Conservation (phyloP, 2,329 filamentous ascomycete species). For the Ascochyta viciae-villosae region DNA sequence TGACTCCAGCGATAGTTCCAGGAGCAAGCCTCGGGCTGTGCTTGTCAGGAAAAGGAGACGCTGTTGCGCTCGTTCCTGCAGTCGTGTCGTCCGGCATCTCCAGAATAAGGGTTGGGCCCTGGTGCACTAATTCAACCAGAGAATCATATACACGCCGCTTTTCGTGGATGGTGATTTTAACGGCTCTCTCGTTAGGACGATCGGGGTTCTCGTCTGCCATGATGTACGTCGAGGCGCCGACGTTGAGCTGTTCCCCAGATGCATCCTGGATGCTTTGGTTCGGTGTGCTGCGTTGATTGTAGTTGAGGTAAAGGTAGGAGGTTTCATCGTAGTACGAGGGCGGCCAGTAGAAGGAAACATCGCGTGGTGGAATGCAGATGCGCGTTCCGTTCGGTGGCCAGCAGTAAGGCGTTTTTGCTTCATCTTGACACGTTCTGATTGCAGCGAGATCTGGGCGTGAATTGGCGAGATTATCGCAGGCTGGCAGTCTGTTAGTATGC, state of each 20-base stretch:
- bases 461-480: slow-evolving; percentile 4
- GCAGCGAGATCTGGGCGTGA: neutral
- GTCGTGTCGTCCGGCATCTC: neutral
- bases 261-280: too few species aligned
- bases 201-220: slow-evolving; percentile 8
- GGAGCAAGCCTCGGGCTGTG: neutral
- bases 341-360: slow-evolving; percentile 22
- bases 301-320: slow-evolving; percentile 14
- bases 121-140: slow-evolving; percentile 3
- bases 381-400: slow-evolving; percentile 28
- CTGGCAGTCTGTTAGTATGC: slow-evolving; percentile 1
- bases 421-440: slow-evolving; percentile 22
- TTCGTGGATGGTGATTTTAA: slow-evolving; percentile 13
- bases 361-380: slow-evolving; percentile 16
- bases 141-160: neutral
- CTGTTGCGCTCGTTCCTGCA: neutral
- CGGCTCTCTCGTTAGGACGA: neutral
- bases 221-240: neutral
- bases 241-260: too few species aligned
- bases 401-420: slow-evolving; percentile 23
- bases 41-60: neutral
- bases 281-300: neutral
- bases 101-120: slow-evolving; percentile 22
- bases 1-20: slow-evolving; percentile 4
- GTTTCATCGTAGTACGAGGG: slow-evolving; percentile 16